Evolutionary conservation across 1,284 basidiomycete species (phyloP), one percentile per base, ranked within the genome.

Genomic region (Ustilago trichophora): DNA sequence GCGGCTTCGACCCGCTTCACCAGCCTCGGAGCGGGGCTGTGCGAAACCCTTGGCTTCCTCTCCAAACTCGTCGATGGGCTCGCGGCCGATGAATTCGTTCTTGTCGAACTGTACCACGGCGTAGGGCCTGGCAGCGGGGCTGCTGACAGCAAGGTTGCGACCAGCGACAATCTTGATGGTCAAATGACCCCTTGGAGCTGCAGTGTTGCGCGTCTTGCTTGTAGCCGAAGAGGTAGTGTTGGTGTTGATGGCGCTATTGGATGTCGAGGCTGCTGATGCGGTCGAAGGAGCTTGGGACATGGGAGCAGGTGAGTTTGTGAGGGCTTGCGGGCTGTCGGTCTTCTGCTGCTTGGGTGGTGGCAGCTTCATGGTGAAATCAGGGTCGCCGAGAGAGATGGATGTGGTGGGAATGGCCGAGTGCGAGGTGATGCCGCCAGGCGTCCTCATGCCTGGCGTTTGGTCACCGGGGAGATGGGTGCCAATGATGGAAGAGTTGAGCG

Each of bases 61-160:
- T 82, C 90, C 91, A n/a, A 86, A 84, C 80, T 92, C 91, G 72
- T 88, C 81, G 36, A 90, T 91, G 18, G 95, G 92, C 78, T 96
- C 92, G 56, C 95, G 85, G 70, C 89, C 90, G 80, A 98, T 90
- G 81, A 98, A 99, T 83, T 99, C 95, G 86, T 94, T 98, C 84
- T 98, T 92, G 85, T 99, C 95, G 83, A 98, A 98, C 82, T 94
- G 91, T 73, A 96, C 93, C 80, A 98, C 95, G 71, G 93, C 92
- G 82, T 98, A 98, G 12, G 95, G 96, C 19, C 90, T 86, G 3
- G 90, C 87, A 44, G 85, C 48, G 8, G 69, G 58, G 27, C 67
- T 55, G 33, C 63, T 60, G 37, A 70, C 64, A 25, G 87, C 81
- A 79, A 99, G 88, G n/a, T 88, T 88, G 54, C 92, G 88, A 5